Evolutionary conservation across 2,329 filamentous ascomycete species (phyloP), one percentile per base, ranked within the genome.

Genomic region (Cytospora piceae): DNA sequence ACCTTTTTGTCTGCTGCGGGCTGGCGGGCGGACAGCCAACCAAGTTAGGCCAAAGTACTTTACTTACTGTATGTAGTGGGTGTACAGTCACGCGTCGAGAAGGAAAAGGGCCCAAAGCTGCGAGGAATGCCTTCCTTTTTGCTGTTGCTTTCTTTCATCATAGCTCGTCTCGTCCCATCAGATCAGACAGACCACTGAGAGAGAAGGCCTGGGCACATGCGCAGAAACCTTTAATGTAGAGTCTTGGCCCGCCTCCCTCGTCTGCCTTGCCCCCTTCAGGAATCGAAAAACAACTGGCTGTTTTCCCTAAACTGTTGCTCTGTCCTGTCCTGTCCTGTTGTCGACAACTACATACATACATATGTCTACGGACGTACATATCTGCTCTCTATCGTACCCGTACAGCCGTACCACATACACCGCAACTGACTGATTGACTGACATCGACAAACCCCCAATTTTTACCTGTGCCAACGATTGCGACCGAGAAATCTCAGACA

Each of bases 71-170:
- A 37, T 29, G 34, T 52, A 42, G 49, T 54, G 31, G 20, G 22
- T 61, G 31, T n/a, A 60, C 17, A 24, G 34, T 29, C 46, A 32
- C 34, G 59, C 59, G 51, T 39, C 37, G 52, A 49, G 34, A 49
- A 49, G 49, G 37, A 56, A 54, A 56, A 56, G 20, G 32, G 60
- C 60, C 60, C 52, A 56, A 56, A 49, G 37, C 52, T 56, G 37
- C 14, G 37, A 56, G 29, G 37, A 56, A 62, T 62, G 55, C 60
- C 49, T 53, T 49, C 32, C 59, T 54, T 54, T n/a, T 42, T 49
- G 42, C 53, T 37, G 27, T 42, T 62, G 53, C 55, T 62, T 49
- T 49, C 63, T 65, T 65, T 61, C 63, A 65, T 65, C 63, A 65
- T 65, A 61, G 63, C 57, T 61, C 29, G 15, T 58, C 31, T 42